phyloP scores from a whole-genome alignment of 495 filamentous ascomycete genomes.

The Xylaria cubensis region DNA sequence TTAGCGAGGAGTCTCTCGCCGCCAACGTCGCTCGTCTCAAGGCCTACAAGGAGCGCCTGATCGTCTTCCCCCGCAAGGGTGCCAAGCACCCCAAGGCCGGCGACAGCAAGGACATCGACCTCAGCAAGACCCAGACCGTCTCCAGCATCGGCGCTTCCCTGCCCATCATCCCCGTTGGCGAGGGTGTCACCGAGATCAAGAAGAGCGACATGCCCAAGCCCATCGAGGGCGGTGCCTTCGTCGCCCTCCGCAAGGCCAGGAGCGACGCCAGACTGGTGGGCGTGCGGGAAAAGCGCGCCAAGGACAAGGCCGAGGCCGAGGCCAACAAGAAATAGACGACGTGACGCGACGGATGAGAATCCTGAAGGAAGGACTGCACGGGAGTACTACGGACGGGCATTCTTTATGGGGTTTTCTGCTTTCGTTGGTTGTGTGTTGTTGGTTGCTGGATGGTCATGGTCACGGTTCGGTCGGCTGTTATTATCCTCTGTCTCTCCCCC shows the following conservation, averaged over 20 bases:
- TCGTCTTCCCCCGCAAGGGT: conserved; percentile 95
- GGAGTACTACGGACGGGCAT: conserved; percentile 45
- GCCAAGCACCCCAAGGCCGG: conserved; percentile 84
- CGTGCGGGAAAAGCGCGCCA: conserved; percentile 88
- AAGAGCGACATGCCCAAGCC: conserved; percentile 78
- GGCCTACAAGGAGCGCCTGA: conserved; percentile 91
- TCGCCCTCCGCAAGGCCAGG: conserved; percentile 82
- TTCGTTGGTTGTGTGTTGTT: conserved; percentile 41
- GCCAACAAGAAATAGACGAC: conserved; percentile 84
- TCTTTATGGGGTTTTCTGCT: conserved; percentile 50
- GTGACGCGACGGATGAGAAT: conserved; percentile 30
- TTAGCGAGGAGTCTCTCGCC: conserved; percentile 89
- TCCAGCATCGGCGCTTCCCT: conserved; percentile 63
- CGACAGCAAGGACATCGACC: conserved; percentile 86
- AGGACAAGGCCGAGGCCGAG: conserved; percentile 89
- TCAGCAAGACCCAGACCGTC: conserved; percentile 75
- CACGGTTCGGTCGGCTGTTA: conserved; percentile 33
- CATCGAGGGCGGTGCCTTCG: conserved; percentile 81
- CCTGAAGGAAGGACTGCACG: conserved; percentile 36
- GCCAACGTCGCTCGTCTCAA: conserved; percentile 95
- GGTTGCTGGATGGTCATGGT: conserved; percentile 44
- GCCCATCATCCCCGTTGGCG: conserved; percentile 71
- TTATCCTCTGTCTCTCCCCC: conserved; percentile 13
- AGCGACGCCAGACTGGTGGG: conserved; percentile 82
- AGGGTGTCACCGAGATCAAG: conserved; percentile 76